Base-by-base conservation (phyloP, 202 grass and related monocot species). In the Thinopyrum obtusiflorum region DNA sequence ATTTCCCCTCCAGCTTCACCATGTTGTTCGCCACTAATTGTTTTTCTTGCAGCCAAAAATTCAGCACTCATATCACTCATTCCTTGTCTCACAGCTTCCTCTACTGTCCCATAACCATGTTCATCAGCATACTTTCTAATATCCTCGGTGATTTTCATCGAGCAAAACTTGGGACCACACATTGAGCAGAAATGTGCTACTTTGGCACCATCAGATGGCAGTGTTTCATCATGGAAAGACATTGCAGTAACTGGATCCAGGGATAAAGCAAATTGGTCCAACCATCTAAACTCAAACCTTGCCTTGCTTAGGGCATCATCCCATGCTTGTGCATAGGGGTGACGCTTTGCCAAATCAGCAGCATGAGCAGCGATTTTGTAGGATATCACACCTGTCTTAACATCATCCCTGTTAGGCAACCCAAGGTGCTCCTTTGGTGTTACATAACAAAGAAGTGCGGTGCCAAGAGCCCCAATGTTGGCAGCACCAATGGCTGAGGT, bases 201-300 rank as follows among this genome's bases (percentile, higher is more conserved):
- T 86, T 98, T 98, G 24, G 96, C 96, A 82, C 96, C 96, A 27
- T 98, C 93, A 68, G 96, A 93, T 26, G 96, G 96, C 55, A 98
- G 80, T 31, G 93, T 94, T 78, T 98, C 96, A 85, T 98, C 96
- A 88, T 98, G 96, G 77, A 98, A 98, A 85, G 91, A 83, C 96
- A 98, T 96, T 53, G 96, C 91, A 36, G 96, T 98, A 83, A 94
- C 92, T 60, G 96, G 96, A 88, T 98, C 96, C 75, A 98, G 83
- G 59, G 93, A 95, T 65, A 98, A 82, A 36, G 96, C 88, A 91
- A 98, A 98, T 68, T 98, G 96, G 69, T 98, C 96, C 65, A 98
- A 73, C 96, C 96, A 98, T 92, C 96, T 92, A 91, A 98, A 98
- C 85, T 98, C 96, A 92, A 98, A 98, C 46, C 95, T 98, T n/a